Conservation (phyloP, 2,329 filamentous ascomycete species). For the Cladosporium cucumerinum region DNA sequence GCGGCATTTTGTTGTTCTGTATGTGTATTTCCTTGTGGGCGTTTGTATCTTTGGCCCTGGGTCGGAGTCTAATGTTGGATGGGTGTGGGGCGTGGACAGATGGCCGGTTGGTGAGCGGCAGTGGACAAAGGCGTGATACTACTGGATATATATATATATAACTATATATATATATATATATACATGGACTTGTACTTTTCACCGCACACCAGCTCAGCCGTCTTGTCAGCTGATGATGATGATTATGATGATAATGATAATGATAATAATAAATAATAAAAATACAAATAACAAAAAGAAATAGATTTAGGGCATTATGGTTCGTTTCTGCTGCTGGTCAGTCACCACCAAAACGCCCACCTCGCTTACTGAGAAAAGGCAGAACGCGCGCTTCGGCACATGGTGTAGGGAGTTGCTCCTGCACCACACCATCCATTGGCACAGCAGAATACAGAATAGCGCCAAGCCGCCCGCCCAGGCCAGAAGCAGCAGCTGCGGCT, state of each 20-base stretch:
- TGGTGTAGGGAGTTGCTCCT: background rate
- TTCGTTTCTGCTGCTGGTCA: background rate
- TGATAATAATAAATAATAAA: too few relatives aligned
- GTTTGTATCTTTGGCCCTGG: background rate
- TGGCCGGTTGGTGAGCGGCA: background rate
- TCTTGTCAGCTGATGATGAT: background rate
- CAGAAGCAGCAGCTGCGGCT: too few relatives aligned
- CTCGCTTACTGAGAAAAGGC: background rate
- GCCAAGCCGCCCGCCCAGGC: too few relatives aligned
- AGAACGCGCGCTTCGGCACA: background rate
- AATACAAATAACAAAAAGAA: too few relatives aligned
- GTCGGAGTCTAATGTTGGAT: too few relatives aligned
- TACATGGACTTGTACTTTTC: background rate
- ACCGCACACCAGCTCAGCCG: background rate
- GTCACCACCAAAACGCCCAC: background rate
- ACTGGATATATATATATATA: background rate
- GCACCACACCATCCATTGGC: too few relatives aligned
- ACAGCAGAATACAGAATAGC: too few relatives aligned
- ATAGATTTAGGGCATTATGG: background rate
- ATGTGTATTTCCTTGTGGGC: background rate
- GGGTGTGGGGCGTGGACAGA: background rate
- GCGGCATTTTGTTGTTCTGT: background rate
- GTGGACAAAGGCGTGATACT: background rate
- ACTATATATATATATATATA: background rate
- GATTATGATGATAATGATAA: too few relatives aligned